Percentiles rank a stretch among this genome's conserved stretches.
These are phyloP conservation scores for Solanum hybrid DNA, from an alignment of 305 asterid genomes.

Conservation along the genomic window DNA sequence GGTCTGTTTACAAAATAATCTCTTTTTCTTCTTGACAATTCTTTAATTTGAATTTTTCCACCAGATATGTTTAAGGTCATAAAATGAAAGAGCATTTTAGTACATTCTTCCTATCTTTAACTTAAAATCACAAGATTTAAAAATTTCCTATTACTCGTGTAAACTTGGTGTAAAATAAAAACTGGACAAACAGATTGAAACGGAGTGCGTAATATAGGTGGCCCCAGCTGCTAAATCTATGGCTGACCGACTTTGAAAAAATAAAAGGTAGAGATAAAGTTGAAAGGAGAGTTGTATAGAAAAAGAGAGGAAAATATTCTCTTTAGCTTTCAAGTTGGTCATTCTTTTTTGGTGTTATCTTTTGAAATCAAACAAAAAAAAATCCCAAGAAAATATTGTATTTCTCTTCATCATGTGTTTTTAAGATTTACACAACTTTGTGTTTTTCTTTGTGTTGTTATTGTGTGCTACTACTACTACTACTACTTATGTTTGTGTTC, in stretches of 20 bases:
- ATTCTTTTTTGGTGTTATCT: constrained; percentile 35
- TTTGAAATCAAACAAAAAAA: constrained; percentile 41
- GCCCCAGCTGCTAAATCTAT: background rate
- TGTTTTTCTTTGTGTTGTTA: constrained; percentile 9
- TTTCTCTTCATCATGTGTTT: background rate
- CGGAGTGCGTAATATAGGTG: background rate
- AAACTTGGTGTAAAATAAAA: too few relatives aligned
- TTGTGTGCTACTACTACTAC: background rate
- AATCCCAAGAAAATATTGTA: background rate
- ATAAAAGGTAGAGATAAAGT: constrained; percentile 22
- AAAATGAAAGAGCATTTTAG: background rate
- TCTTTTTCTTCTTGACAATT: too few relatives aligned
- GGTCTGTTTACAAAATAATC: background rate
- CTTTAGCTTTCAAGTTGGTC: constrained; percentile 22
- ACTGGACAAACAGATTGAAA: too few relatives aligned
- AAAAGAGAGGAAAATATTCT: constrained; percentile 38
- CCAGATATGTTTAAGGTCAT: background rate
- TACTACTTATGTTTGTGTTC: background rate
- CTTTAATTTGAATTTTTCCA: too few relatives aligned
- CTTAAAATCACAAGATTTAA: background rate
- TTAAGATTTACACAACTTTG: background rate
- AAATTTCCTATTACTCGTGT: too few relatives aligned
- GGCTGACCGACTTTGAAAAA: constrained; percentile 69
- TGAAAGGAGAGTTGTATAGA: constrained; percentile 25
- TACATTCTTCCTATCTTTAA: too few relatives aligned